A percentile compares a stretch with the other conserved stretches of the same genome.
Evolutionary conservation across 148 eudicot species (phyloP).

Genomic region (Limonium bicolor): DNA sequence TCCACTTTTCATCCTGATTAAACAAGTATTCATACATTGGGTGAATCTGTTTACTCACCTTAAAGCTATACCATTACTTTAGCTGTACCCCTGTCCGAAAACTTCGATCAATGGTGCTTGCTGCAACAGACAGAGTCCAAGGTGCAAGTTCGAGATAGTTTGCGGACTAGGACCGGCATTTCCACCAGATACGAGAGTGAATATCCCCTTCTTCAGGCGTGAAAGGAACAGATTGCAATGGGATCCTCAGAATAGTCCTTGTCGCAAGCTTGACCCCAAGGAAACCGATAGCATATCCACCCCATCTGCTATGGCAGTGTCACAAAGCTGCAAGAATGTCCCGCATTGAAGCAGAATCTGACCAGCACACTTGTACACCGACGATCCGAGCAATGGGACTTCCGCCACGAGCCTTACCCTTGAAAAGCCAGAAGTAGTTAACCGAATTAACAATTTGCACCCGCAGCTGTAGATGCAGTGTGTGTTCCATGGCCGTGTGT

Average conservation of each 20-base stretch:
- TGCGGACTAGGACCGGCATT: neutral
- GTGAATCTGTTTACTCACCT: constrained; percentile 1
- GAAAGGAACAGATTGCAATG: constrained; percentile 23
- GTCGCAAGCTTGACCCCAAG: neutral
- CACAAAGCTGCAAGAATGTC: constrained; percentile 29
- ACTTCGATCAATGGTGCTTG: constrained; percentile 16
- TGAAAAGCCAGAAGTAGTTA: constrained; percentile 17
- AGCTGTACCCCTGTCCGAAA: constrained; percentile 9
- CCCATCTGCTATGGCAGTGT: constrained; percentile 45
- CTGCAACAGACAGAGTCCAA: constrained; percentile 31
- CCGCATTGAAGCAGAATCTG: neutral
- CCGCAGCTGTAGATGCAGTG: constrained; percentile 52
- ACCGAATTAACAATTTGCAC: constrained; percentile 9
- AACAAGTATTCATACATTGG: too few species aligned
- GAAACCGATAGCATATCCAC: constrained; percentile 44
- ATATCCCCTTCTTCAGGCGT: constrained; percentile 27
- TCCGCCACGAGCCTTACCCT: constrained; percentile 37
- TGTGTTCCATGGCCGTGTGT: constrained; percentile 41
- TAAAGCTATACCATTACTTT: constrained; percentile 6
- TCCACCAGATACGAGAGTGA: constrained; percentile 27
- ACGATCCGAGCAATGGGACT: constrained; percentile 36
- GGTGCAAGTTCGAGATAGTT: constrained; percentile 22
- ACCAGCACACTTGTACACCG: constrained; percentile 14
- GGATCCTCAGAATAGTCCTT: neutral
- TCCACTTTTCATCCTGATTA: too few species aligned